Percentiles rank a stretch among this genome's conserved stretches.
These are phyloP conservation scores for Candida takata DNA, from an alignment of 805 yeast genomes.

Conservation along the genomic window DNA sequence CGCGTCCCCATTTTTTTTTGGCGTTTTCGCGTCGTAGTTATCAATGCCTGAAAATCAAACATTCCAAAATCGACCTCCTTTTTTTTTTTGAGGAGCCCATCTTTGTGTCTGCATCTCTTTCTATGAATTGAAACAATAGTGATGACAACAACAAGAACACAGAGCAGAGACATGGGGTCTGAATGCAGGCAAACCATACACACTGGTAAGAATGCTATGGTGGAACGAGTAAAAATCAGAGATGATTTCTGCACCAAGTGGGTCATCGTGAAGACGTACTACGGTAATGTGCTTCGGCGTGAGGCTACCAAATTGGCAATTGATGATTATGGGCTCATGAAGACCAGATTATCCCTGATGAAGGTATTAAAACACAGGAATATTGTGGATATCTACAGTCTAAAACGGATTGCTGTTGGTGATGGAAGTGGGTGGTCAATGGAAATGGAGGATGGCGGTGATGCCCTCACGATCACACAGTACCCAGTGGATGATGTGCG, in stretches of 20 bases:
- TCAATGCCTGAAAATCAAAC: no score
- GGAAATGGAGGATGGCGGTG: constrained; percentile 10
- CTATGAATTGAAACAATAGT: no score
- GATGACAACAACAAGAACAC: no score
- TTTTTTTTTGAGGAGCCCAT: no score
- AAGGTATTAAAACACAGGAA: not conserved
- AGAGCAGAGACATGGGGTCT: no score
- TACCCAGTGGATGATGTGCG: constrained; percentile 4
- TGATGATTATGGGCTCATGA: not conserved
- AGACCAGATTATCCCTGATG: not conserved
- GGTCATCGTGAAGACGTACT: constrained; percentile 1
- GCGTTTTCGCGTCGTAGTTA: no score
- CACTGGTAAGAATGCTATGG: no score
- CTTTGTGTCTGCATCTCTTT: no score
- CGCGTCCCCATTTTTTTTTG: constrained; percentile 1
- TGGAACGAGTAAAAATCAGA: no score
- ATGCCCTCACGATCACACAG: not conserved
- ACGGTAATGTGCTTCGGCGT: not conserved
- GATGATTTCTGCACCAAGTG: not conserved
- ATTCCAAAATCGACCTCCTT: no score
- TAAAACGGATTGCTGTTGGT: no score
- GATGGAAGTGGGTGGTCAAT: not conserved
- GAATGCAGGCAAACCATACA: no score
- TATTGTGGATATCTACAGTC: not conserved
- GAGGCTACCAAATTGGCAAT: not conserved